Evolutionary conservation across 1,284 basidiomycete species (phyloP).

Genomic region (Austroboletus niveus): DNA sequence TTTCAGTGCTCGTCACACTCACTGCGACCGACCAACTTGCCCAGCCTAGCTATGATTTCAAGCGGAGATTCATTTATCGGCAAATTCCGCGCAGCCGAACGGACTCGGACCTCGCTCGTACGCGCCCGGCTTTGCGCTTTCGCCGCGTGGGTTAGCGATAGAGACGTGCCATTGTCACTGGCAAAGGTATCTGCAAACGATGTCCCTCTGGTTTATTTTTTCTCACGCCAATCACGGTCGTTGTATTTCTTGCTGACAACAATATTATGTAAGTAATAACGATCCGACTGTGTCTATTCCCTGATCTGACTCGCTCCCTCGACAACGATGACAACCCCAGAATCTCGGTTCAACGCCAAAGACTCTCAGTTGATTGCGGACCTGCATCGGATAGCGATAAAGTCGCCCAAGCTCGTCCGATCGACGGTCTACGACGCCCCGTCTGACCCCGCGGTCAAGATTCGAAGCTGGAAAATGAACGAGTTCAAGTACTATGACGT

Average conservation of each 20-base stretch:
- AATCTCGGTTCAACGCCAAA: constrained; percentile 8
- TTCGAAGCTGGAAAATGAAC: constrained; percentile 94
- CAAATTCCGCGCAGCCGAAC: constrained; percentile 9
- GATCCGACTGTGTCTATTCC: too few relatives aligned
- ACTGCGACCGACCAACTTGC: constrained; percentile 21
- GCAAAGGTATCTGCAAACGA: background rate
- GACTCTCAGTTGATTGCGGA: constrained; percentile 59
- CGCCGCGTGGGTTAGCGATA: too few relatives aligned
- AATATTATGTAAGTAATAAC: too few relatives aligned
- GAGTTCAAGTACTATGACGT: constrained; percentile 90
- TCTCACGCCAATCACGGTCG: background rate
- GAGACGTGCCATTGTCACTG: too few relatives aligned
- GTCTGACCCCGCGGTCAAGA: constrained; percentile 47
- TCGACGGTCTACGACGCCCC: constrained; percentile 53
- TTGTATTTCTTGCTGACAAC: background rate
- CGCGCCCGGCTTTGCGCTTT: too few relatives aligned
- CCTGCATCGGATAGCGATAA: constrained; percentile 49
- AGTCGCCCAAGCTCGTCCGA: constrained; percentile 58
- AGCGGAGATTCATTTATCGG: constrained; percentile 26
- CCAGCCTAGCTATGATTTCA: constrained; percentile 8
- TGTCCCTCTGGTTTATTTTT: too few relatives aligned
- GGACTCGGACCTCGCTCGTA: background rate
- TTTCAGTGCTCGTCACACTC: constrained; percentile 28
- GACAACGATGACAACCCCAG: too few relatives aligned
- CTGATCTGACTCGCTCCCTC: too few relatives aligned